Conservation (phyloP, 2,329 filamentous ascomycete genomes). For the Xylaria sp. region DNA sequence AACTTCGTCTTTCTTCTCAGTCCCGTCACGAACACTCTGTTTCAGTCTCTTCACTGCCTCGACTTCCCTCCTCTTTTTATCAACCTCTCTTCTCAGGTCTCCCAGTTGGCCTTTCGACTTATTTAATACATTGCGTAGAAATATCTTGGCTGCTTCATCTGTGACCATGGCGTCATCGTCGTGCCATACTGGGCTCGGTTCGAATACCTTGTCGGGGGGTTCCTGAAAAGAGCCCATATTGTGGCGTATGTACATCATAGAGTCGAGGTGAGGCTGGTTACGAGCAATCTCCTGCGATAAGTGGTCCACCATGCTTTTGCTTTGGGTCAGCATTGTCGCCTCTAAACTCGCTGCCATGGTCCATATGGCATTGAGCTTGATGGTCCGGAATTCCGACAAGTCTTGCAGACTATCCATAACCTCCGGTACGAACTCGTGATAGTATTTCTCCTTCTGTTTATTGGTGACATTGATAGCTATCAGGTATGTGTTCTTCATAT, state of each 20-base stretch:
- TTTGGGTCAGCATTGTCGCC: conserved; percentile 78
- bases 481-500: conserved; percentile 97
- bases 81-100: conserved; percentile 83
- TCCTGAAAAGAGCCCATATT: conserved; percentile 87
- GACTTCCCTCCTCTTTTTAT: conserved; percentile 87
- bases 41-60: conserved; percentile 79
- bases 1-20: conserved; percentile 89
- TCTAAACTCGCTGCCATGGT: conserved; percentile 82
- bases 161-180: conserved; percentile 88
- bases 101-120: conserved; percentile 89
- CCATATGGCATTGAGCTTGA: conserved; percentile 89
- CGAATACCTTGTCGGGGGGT: conserved; percentile 85
- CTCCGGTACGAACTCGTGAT: conserved; percentile 95
- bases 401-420: conserved; percentile 93
- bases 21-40: conserved; percentile 81
- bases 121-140: conserved; percentile 87
- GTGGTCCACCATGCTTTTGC: conserved; percentile 76
- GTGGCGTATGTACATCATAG: conserved; percentile 97
- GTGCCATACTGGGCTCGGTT: conserved; percentile 96
- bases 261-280: conserved; percentile 90
- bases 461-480: conserved; percentile 97
- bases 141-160: conserved; percentile 89
- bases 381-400: conserved; percentile 86
- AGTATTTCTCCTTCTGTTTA: conserved; percentile 97
- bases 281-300: conserved; percentile 84